Evolutionary conservation across 805 yeast genomes (phyloP).

Genomic region (Starmerella kuoi): DNA sequence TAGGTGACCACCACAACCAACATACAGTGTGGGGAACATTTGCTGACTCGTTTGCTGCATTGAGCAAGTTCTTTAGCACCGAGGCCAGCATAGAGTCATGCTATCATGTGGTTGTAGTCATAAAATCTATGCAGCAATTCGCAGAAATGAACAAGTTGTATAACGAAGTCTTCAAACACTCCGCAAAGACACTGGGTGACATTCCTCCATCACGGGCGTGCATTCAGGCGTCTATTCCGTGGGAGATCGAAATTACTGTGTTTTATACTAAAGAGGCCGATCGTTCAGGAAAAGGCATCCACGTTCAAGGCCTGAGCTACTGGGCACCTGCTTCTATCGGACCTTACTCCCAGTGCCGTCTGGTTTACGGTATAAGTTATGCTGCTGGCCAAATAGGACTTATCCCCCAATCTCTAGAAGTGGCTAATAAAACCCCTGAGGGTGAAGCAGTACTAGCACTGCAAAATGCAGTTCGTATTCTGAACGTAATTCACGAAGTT

Average conservation of each 20-base stretch:
- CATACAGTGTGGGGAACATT: neutral
- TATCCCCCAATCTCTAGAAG: constrained; percentile 55
- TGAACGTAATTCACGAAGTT: constrained; percentile 38
- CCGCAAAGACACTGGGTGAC: constrained; percentile 21
- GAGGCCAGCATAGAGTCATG: neutral
- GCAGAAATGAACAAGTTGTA: constrained; percentile 50
- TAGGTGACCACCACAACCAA: neutral
- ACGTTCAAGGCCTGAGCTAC: constrained; percentile 83
- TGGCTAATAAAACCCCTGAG: constrained; percentile 24
- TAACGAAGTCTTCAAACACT: constrained; percentile 39
- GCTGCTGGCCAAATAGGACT: constrained; percentile 90
- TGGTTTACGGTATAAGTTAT: constrained; percentile 39
- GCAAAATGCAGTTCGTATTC: constrained; percentile 61
- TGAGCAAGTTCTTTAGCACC: neutral
- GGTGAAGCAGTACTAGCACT: constrained; percentile 44
- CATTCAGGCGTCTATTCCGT: constrained; percentile 46
- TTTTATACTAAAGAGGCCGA: constrained; percentile 27
- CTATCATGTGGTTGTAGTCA: constrained; percentile 26
- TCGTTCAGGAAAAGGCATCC: constrained; percentile 43
- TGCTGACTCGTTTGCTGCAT: neutral
- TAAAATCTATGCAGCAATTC: constrained; percentile 57
- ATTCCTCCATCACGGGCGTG: constrained; percentile 87
- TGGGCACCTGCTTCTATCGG: constrained; percentile 99
- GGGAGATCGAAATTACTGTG: constrained; percentile 48
- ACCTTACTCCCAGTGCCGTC: constrained; percentile 84